phyloP scores from a whole-genome alignment of 2,329 filamentous ascomycete genomes.

The Aspergillus pseudotamarii region DNA sequence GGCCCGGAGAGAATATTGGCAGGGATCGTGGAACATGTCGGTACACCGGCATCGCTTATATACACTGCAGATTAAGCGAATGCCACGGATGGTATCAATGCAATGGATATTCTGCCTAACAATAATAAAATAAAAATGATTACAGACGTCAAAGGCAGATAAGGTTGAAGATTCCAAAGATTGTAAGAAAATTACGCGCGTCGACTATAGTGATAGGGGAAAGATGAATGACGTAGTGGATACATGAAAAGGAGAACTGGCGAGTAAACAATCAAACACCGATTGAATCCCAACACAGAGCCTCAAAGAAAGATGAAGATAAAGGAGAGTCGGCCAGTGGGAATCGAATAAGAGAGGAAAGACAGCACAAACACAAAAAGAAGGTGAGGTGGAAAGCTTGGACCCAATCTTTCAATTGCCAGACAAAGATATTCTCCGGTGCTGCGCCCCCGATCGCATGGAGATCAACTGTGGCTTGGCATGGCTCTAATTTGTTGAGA shows the following conservation, averaged over 20 bases:
- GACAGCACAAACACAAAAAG: neutral
- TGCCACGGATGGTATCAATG: neutral
- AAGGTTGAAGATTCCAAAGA: neutral
- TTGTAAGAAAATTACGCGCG: neutral
- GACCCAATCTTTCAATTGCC: neutral
- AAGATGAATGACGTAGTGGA: slow-evolving; percentile 3
- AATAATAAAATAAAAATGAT: neutral
- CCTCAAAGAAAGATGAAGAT: slow-evolving; percentile 2
- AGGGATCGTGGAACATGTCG: slow-evolving; percentile 28
- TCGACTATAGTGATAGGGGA: neutral
- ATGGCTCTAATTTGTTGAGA: neutral
- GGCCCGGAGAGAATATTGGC: slow-evolving; percentile 20
- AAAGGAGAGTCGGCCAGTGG: neutral
- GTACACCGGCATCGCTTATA: slow-evolving; percentile 26
- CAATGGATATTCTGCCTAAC: neutral
- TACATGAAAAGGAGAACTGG: slow-evolving; percentile 12
- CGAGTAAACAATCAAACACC: slow-evolving; percentile 32
- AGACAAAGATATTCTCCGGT: slow-evolving; percentile 6
- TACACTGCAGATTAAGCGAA: slow-evolving; percentile 1
- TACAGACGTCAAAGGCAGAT: neutral
- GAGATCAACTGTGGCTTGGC: slow-evolving; percentile 6
- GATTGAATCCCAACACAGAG: neutral
- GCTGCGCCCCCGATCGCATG: slow-evolving; percentile 10
- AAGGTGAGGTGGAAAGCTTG: slow-evolving; percentile 9
- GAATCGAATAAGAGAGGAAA: neutral